These are phyloP conservation scores for Penicillium sp. DNA, from an alignment of 2,329 filamentous ascomycete species.

Conservation along the genomic window DNA sequence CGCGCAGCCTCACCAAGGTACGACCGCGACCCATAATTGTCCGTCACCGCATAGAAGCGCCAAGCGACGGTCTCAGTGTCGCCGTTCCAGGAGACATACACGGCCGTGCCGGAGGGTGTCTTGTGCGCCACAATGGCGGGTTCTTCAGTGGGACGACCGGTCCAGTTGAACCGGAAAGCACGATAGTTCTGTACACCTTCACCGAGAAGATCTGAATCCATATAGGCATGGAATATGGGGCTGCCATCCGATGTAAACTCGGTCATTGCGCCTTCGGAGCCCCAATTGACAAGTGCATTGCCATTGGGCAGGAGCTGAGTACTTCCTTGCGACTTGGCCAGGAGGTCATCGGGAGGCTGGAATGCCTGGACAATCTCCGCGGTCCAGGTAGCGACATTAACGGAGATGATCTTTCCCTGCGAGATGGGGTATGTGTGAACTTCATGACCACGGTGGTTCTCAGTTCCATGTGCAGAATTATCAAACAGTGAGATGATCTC, in stretches of 20 bases:
- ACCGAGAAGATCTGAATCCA: conserved; percentile 45
- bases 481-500: conserved; percentile 57
- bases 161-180: conserved; percentile 43
- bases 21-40: conserved; percentile 24
- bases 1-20: conserved; percentile 30
- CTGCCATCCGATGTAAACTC: conserved; percentile 35
- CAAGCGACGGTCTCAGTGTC: conserved; percentile 50
- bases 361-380: conserved; percentile 51
- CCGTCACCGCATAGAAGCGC: conserved; percentile 50
- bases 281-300: conserved; percentile 60
- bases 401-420: conserved; percentile 47
- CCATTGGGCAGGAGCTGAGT: conserved; percentile 57
- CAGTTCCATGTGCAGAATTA: conserved; percentile 51
- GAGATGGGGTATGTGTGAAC: conserved; percentile 44
- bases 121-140: conserved; percentile 41
- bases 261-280: conserved; percentile 48
- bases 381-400: conserved; percentile 47
- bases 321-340: conserved; percentile 54
- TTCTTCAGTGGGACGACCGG: conserved; percentile 35
- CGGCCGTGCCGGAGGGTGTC: conserved; percentile 30
- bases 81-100: conserved; percentile 60
- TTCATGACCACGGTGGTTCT: conserved; percentile 33
- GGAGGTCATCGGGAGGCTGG: conserved; percentile 51
- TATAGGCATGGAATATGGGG: conserved; percentile 41
- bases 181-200: conserved; percentile 43